These are phyloP conservation scores for Eutypella sp. DNA, from an alignment of 2,329 filamentous ascomycete species.

Conservation along the genomic window DNA sequence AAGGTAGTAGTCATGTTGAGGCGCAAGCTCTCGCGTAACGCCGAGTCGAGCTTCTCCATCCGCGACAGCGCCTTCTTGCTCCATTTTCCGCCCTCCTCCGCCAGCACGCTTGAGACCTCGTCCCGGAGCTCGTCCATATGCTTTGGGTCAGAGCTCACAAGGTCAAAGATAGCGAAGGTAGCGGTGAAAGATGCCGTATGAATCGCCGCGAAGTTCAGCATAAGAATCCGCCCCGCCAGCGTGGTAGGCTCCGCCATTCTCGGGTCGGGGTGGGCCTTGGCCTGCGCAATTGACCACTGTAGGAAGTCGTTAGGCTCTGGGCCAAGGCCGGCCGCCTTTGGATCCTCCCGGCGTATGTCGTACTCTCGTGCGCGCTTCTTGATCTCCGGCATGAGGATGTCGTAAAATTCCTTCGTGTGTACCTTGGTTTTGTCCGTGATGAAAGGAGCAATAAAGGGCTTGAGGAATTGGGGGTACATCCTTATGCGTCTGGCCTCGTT, in stretches of 20 bases:
- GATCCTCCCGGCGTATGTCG: constrained; percentile 4
- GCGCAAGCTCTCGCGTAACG: constrained; percentile 33
- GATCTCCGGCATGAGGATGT: constrained; percentile 12
- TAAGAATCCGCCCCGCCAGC: constrained; percentile 24
- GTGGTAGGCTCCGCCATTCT: constrained; percentile 12
- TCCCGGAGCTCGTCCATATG: constrained; percentile 36
- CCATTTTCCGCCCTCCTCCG: constrained; percentile 20
- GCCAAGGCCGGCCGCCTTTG: constrained; percentile 3
- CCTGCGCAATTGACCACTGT: constrained; percentile 16
- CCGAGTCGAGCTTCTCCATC: constrained; percentile 32
- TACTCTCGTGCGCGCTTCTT: constrained; percentile 12
- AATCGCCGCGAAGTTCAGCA: constrained; percentile 34
- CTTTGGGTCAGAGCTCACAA: constrained; percentile 29
- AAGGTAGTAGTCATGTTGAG: constrained; percentile 23
- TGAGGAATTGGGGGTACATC: constrained; percentile 10
- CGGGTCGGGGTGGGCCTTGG: constrained; percentile 11
- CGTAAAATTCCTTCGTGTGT: constrained; percentile 12
- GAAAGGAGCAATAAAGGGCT: constrained; percentile 11
- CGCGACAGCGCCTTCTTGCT: constrained; percentile 25
- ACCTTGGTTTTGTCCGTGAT: constrained; percentile 15
- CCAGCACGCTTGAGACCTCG: constrained; percentile 29
- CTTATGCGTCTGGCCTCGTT: constrained; percentile 10
- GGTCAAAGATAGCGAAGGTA: constrained; percentile 35
- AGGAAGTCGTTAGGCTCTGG: constrained; percentile 16
- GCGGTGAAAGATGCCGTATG: constrained; percentile 32